Evolutionary conservation across 768 basidiomycete genomes (phyloP), one percentile per base, ranked within the genome.

Genomic region (Mycena kentingensis): DNA sequence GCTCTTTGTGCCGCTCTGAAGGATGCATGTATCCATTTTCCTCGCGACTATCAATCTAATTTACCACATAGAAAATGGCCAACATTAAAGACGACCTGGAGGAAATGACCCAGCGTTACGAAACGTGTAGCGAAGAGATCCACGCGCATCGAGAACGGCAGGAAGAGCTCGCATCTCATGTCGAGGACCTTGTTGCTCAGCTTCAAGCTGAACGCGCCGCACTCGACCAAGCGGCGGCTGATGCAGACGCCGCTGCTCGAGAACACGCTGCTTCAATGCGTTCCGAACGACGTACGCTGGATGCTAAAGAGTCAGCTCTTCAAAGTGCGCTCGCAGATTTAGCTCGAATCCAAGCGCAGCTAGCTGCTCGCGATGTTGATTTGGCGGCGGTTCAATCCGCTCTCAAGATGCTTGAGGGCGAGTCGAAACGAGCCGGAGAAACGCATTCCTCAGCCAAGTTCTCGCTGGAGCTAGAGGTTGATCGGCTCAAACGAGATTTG

Each of bases 391-490:
- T 97, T 3, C 90, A 97, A 62, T 69, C 68, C 6, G 85, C 85
- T 0, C 72, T 97, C n/a, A 79, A 83, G 57, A 68, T 75, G 1
- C 68, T 90, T 41, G 93, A 97, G 63, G 73, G 77, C 25, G 91
- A 94, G 67, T 83, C 85, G 21, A 86, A 87, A 70, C 78, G 83
- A 51, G 78, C 87, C 0, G 95, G 95, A 19, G 92, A 96, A 70
- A 83, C 85, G 12, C 88, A 89, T 62, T 87, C 88, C 0, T 87
- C 85, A 3, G 88, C 93, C 21, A 78, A 84, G 37, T 91, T 93
- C 73, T 90, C 90, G 0, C 72, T 98, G 27, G 91, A 97, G 66
- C 80, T 98, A 18, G 95, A 99, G 68, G 77, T 90, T 1, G 96
- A 98, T 57, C 74, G 93, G 2, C 71, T 94, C 43, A 87, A 87